phyloP scores from a whole-genome alignment of 2,329 filamentous ascomycete genomes.

The Colletotrichum tofieldiae region DNA sequence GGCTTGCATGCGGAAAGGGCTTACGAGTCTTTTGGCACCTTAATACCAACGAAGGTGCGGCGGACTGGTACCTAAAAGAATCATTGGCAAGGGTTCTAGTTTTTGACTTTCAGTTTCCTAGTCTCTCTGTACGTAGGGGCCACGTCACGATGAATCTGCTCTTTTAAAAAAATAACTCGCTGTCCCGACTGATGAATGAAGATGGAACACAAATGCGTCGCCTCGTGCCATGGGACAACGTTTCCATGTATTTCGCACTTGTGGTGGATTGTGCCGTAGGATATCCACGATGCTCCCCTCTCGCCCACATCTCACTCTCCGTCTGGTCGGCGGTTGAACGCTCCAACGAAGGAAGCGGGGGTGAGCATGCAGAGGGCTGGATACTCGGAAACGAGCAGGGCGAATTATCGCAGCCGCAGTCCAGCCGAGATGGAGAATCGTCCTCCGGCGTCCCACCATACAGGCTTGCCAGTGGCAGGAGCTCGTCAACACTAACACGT shows the following conservation, averaged over 20 bases:
- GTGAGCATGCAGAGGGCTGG: conserved; percentile 28
- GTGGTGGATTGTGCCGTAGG: background rate
- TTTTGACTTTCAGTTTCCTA: conserved; percentile 45
- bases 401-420: background rate
- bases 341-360: conserved; percentile 21
- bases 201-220: background rate
- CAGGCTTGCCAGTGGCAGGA: conserved; percentile 26
- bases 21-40: conserved; percentile 45
- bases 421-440: conserved; percentile 31
- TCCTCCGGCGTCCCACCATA: conserved; percentile 21
- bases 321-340: background rate
- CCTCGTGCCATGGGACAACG: no score
- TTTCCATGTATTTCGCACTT: background rate
- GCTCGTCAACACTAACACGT: background rate
- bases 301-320: background rate
- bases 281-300: background rate
- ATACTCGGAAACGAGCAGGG: conserved; percentile 25
- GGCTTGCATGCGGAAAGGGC: conserved; percentile 45
- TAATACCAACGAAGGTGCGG: conserved; percentile 45
- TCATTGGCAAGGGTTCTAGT: conserved; percentile 45
- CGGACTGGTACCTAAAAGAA: conserved; percentile 44
- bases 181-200: background rate
- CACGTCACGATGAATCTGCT: conserved; percentile 44
- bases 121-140: conserved; percentile 46
- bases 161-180: conserved; percentile 24